Conservation (phyloP, 192 early-diverging fungal genomes). For the Geosiphon pyriformis region DNA sequence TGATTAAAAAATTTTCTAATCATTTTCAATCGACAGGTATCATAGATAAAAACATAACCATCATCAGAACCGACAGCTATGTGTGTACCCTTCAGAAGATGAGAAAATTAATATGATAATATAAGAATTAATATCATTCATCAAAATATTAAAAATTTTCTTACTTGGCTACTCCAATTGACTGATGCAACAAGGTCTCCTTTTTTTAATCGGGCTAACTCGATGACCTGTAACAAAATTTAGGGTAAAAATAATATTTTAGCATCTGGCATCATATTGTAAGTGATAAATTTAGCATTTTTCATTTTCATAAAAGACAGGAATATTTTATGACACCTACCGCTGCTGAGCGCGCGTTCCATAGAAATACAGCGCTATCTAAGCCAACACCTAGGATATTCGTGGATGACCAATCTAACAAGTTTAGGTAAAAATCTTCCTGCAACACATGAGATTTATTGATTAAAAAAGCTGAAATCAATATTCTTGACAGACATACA, state of each 20-base stretch:
- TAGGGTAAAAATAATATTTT: neutral
- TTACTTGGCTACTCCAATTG: conserved; percentile 62
- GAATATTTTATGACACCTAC: too few relatives aligned
- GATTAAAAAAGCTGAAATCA: neutral
- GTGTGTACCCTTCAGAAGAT: conserved; percentile 38
- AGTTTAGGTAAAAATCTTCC: conserved; percentile 95
- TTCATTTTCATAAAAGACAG: too few relatives aligned
- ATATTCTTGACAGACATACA: too few relatives aligned
- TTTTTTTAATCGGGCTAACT: conserved; percentile 25
- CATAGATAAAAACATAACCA: conserved; percentile 65
- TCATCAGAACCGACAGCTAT: conserved; percentile 70
- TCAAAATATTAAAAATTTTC: neutral
- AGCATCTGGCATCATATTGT: too few relatives aligned
- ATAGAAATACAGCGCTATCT: conserved; percentile 78
- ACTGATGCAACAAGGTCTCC: conserved; percentile 70
- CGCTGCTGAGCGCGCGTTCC: conserved; percentile 63
- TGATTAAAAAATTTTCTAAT: conserved; percentile 42
- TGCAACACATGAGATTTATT: too few relatives aligned
- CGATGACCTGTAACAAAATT: conserved; percentile 39
- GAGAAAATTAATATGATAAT: neutral
- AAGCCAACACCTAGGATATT: conserved; percentile 82
- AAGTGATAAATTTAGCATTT: too few relatives aligned
- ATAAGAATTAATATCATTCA: too few relatives aligned
- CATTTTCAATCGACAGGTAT: conserved; percentile 40
- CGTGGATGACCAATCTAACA: conserved; percentile 86